Evolutionary conservation across 441 rosid genomes (phyloP), one percentile per base, ranked within the genome.

Genomic region (Croton laevigatus): DNA sequence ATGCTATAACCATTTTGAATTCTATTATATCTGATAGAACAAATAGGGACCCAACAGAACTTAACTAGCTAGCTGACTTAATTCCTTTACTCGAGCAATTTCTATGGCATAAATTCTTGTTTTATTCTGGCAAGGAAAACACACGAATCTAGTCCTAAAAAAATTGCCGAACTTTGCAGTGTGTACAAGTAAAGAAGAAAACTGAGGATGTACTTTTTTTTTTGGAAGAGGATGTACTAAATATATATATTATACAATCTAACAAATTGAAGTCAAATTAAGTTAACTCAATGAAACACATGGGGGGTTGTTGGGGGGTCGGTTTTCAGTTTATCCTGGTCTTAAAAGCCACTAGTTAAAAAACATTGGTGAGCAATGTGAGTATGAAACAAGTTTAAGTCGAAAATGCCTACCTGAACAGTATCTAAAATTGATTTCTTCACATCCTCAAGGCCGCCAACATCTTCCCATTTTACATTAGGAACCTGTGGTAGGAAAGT

Each of bases 371-470:
- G 14, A 53, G 60, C 14, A 37, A 44, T 32, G 51, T 38, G 68
- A 51, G 36, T 42, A 13, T 6, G 69, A 38, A 19, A 23, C 49
- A 61, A 71, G 44, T 73, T 19, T 12, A 64, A 27, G 60, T 19
- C 70, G 62, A 62, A 71, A 49, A 69, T 36, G 23, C 73, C 17
- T 42, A 86, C 97, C 94, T 87, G 99, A 80, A 94, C 98, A 63
- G 99, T 94, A 80, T 94, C 99, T 78, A 94, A 74, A 78, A 92
- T 92, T 66, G 98, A 90, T 71, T 84, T 84, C 83, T 94, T 92
- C 74, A 92, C 99, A 69, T 92, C 98, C 82, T 92, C 99, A 45
- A 94, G 96, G 63, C 99, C 98, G 59, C 99, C 99, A 51, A 94
- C 98, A 83, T 94, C 99, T 74, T 94, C 98, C 99, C 99, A 94